phyloP scores from a whole-genome alignment of 305 asterid genomes.

The Nicotiana rustica region DNA sequence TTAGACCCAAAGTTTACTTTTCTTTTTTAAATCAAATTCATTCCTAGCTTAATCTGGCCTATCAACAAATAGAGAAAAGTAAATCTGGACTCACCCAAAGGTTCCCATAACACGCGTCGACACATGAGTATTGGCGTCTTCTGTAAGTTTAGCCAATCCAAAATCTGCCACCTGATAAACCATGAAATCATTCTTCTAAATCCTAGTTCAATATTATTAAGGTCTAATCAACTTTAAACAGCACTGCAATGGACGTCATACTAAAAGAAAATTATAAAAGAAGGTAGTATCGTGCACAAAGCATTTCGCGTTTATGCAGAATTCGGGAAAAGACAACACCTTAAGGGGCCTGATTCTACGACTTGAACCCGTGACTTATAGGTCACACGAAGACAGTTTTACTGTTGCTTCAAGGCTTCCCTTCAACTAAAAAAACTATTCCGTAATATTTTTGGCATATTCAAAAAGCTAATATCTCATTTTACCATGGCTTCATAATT shows the following conservation, averaged over 20 bases:
- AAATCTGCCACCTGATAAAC: slow-evolving; percentile 79
- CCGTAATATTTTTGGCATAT: neutral
- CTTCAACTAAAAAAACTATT: neutral
- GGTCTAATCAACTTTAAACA: neutral
- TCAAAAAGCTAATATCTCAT: neutral
- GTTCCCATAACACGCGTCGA: slow-evolving; percentile 95
- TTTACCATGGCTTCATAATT: slow-evolving; percentile 81
- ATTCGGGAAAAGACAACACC: too few relatives aligned
- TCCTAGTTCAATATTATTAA: neutral
- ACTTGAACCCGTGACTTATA: too few relatives aligned
- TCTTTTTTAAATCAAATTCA: too few relatives aligned
- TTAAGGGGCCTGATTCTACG: too few relatives aligned
- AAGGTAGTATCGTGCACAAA: too few relatives aligned
- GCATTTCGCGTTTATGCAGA: too few relatives aligned
- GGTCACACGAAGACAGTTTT: too few relatives aligned
- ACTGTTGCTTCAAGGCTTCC: too few relatives aligned
- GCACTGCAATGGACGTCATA: neutral
- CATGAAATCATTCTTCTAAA: neutral
- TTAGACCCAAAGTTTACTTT: too few relatives aligned
- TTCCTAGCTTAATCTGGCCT: too few relatives aligned
- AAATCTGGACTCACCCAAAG: slow-evolving; percentile 60
- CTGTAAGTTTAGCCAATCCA: slow-evolving; percentile 74
- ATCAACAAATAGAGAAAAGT: neutral
- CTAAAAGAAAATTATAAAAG: neutral
- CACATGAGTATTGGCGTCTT: slow-evolving; percentile 73